These are phyloP conservation scores for Silybum marianum DNA, from an alignment of 129 eudicot species.

Conservation along the genomic window DNA sequence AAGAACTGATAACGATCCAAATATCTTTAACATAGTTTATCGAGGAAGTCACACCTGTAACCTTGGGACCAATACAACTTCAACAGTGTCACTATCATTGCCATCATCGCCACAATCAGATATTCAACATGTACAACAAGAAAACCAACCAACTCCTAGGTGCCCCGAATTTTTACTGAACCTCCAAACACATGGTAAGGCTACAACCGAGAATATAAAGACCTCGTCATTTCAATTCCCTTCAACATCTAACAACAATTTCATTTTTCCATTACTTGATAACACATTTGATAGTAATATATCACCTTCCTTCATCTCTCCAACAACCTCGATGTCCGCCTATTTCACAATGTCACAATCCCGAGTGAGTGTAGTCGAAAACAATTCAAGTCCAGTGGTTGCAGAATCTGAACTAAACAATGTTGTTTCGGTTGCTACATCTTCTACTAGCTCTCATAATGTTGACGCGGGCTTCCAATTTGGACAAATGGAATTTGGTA, in stretches of 20 bases:
- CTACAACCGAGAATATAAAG: conserved; percentile 15
- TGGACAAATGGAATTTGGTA: conserved; percentile 41
- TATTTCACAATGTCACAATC: conserved; percentile 32
- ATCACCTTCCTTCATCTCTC: conserved; percentile 33
- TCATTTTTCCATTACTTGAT: not conserved
- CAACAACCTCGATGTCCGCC: conserved; percentile 32
- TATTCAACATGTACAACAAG: conserved; percentile 26
- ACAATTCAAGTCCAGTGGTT: not conserved
- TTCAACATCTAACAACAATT: conserved; percentile 31
- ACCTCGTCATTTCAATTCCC: conserved; percentile 27
- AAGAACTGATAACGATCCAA: conserved; percentile 55
- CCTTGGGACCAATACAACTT: conserved; percentile 19
- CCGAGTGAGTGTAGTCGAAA: conserved; percentile 12
- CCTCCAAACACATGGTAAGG: conserved; percentile 36
- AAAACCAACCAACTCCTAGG: not conserved
- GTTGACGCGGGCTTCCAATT: conserved; percentile 29
- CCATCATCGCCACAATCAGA: not conserved
- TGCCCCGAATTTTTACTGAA: conserved; percentile 24
- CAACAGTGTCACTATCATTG: not conserved
- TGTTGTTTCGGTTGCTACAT: conserved; percentile 36
- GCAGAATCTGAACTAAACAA: conserved; percentile 40
- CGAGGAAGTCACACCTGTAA: conserved; percentile 71
- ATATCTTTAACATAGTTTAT: conserved; percentile 58
- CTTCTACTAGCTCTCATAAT: conserved; percentile 39
- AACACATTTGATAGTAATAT: conserved; percentile 21